Evolutionary conservation across 2,329 filamentous ascomycete genomes (phyloP).

Genomic region (Corynespora cassiicola): DNA sequence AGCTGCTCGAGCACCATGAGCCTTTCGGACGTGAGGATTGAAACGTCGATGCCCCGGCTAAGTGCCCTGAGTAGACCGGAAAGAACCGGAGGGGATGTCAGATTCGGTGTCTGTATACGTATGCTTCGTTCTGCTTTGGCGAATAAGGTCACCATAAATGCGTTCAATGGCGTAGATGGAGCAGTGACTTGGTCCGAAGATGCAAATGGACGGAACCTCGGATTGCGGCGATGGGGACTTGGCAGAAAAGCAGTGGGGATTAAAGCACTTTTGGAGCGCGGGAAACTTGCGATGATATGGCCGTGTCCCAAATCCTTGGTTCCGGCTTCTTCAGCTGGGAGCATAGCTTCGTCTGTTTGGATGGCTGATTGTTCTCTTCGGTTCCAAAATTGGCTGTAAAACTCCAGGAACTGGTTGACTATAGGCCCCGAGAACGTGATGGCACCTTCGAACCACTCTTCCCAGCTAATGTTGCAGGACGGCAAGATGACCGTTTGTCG

Average conservation of each 20-base stretch:
- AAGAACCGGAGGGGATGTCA: constrained; percentile 72
- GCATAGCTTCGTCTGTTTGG: neutral
- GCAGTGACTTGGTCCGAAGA: constrained; percentile 55
- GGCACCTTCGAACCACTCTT: constrained; percentile 84
- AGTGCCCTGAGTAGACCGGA: constrained; percentile 67
- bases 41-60: constrained; percentile 70
- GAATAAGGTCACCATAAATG: constrained; percentile 67
- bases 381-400: constrained; percentile 75
- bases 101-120: constrained; percentile 77
- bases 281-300: constrained; percentile 10
- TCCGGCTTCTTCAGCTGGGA: neutral
- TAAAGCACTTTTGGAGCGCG: constrained; percentile 9
- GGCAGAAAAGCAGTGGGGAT: constrained; percentile 71
- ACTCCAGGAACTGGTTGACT: constrained; percentile 67
- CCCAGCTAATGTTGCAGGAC: constrained; percentile 86
- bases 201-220: constrained; percentile 61
- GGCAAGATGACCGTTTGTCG: constrained; percentile 71
- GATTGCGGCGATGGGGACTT: constrained; percentile 74
- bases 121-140: constrained; percentile 64
- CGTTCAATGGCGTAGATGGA: constrained; percentile 72
- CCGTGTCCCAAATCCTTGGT: constrained; percentile 8
- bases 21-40: constrained; percentile 69
- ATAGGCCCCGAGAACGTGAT: constrained; percentile 70
- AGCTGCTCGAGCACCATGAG: constrained; percentile 84
- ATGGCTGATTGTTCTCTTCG: constrained; percentile 20